Percentiles rank a stretch among this genome's conserved stretches.
phyloP scores from a whole-genome alignment of 345 rosid genomes.

The Dovyalis caffra region DNA sequence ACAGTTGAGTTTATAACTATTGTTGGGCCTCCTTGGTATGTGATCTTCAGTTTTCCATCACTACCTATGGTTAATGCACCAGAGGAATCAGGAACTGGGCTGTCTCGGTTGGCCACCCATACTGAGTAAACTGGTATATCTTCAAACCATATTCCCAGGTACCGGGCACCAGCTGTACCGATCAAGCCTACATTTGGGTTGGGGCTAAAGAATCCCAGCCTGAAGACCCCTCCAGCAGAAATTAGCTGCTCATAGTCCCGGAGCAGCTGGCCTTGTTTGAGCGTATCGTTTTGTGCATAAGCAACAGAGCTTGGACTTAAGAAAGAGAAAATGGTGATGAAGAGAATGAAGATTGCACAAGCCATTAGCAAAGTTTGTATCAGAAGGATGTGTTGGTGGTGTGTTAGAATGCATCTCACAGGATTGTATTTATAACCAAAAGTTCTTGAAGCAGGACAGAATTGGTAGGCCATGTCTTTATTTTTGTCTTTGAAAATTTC shows the following conservation, averaged over 20 bases:
- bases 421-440: not conserved
- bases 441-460: not conserved
- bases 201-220: constrained; percentile 62
- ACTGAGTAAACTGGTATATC: constrained; percentile 34
- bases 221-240: constrained; percentile 42
- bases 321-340: not conserved
- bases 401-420: not conserved
- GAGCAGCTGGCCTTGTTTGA: constrained; percentile 51
- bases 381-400: not conserved
- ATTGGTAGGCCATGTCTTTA: not conserved
- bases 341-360: not conserved
- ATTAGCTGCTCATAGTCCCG: constrained; percentile 58
- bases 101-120: constrained; percentile 57
- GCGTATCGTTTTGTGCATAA: constrained; percentile 24
- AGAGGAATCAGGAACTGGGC: constrained; percentile 50
- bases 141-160: constrained; percentile 53
- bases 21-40: constrained; percentile 28
- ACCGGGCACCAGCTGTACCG: constrained; percentile 42
- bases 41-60: constrained; percentile 49
- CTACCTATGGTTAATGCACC: constrained; percentile 40
- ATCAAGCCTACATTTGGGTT: constrained; percentile 12
- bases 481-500: not conserved
- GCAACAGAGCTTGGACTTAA: not conserved
- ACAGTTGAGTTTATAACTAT: constrained; percentile 36
- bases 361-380: not conserved